phyloP scores from a whole-genome alignment of 331 rosid genomes.

The Spiraea crenata region DNA sequence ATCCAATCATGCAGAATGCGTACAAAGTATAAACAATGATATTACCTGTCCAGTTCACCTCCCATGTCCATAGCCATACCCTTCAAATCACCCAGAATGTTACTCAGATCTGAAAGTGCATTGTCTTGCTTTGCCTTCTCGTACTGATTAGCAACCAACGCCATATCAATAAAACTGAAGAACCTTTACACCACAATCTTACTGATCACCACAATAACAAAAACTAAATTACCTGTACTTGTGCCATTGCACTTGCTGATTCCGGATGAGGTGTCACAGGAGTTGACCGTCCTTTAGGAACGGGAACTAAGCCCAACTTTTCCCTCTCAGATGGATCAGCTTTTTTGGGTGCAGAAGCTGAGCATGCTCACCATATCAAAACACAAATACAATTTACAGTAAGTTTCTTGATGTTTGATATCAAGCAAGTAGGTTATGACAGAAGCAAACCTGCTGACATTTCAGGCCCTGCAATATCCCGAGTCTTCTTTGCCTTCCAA shows the following conservation, averaged over 20 bases:
- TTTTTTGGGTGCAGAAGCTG: slow-evolving; percentile 29
- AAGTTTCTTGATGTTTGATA: slow-evolving; percentile 6
- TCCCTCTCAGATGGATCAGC: slow-evolving; percentile 45
- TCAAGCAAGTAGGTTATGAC: not conserved
- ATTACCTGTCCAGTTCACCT: slow-evolving; percentile 69
- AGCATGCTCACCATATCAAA: not conserved
- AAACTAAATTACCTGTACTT: slow-evolving; percentile 60
- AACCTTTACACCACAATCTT: slow-evolving; percentile 7
- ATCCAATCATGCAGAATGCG: not conserved
- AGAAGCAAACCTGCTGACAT: slow-evolving; percentile 60
- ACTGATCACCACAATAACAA: not conserved
- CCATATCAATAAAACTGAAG: slow-evolving; percentile 1
- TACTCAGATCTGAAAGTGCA: slow-evolving; percentile 73
- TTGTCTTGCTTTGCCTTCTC: slow-evolving; percentile 91
- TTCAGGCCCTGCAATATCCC: slow-evolving; percentile 66
- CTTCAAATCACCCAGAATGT: slow-evolving; percentile 91
- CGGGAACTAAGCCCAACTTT: slow-evolving; percentile 62
- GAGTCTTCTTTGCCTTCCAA: slow-evolving; percentile 85
- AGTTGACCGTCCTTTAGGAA: slow-evolving; percentile 50
- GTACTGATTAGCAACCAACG: slow-evolving; percentile 27
- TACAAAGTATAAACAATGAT: not conserved
- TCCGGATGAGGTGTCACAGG: slow-evolving; percentile 58
- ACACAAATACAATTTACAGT: not conserved
- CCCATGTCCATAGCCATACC: slow-evolving; percentile 89
- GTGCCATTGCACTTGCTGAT: slow-evolving; percentile 44